Conservation (phyloP, 257 asterid genomes). For the Lavandula angustifolia region DNA sequence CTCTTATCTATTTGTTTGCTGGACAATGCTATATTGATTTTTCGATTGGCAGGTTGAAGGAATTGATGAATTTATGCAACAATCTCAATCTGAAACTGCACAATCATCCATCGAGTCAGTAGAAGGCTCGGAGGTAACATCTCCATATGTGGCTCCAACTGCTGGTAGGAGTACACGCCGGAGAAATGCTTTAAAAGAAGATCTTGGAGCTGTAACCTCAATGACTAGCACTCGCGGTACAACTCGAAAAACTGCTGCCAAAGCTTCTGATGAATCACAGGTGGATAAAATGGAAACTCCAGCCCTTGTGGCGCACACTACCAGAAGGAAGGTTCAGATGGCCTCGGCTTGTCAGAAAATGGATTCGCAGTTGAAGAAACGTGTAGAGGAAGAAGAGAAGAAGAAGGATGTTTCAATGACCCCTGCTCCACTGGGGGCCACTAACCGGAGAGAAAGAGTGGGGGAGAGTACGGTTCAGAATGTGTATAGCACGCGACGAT, state of each 20-base stretch:
- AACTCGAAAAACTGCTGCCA: constrained; percentile 38
- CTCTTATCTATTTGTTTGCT: not conserved
- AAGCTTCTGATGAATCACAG: constrained; percentile 32
- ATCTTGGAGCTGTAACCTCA: constrained; percentile 38
- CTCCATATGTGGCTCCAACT: constrained; percentile 56
- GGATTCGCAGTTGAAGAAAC: constrained; percentile 51
- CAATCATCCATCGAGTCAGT: constrained; percentile 61
- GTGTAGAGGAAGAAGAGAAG: constrained; percentile 41
- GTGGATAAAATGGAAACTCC: constrained; percentile 38
- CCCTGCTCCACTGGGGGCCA: constrained; percentile 45
- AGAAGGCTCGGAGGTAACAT: constrained; percentile 44
- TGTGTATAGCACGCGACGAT: constrained; percentile 57
- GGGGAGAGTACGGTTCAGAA: constrained; percentile 41
- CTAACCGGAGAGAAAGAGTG: constrained; percentile 35
- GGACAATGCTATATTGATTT: not conserved
- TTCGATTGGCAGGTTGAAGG: constrained; percentile 68
- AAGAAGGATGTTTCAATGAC: constrained; percentile 38
- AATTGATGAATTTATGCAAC: constrained; percentile 55
- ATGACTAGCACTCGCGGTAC: constrained; percentile 33
- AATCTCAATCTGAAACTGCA: constrained; percentile 44
- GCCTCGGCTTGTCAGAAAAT: constrained; percentile 49
- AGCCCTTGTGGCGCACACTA: constrained; percentile 34
- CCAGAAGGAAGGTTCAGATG: constrained; percentile 44
- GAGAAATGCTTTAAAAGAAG: constrained; percentile 37
- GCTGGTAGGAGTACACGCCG: constrained; percentile 53